Conservation (phyloP, 164 flowering plant genomes). For the Tetracentron sinense region DNA sequence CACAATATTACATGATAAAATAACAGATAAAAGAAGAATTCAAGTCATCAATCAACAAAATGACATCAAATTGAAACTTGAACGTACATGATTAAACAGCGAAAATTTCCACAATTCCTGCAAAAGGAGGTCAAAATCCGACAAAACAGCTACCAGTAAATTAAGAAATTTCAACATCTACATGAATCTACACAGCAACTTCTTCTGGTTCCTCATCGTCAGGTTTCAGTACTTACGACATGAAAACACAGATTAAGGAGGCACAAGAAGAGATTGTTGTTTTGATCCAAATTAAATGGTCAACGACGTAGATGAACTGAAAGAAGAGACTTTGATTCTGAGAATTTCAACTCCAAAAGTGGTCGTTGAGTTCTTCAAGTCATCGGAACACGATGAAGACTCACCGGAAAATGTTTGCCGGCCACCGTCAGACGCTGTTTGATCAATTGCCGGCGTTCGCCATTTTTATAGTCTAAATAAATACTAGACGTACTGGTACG, state of each 20-base stretch:
- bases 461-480: too few species aligned
- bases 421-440: not conserved
- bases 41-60: not conserved
- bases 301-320: not conserved
- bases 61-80: not conserved
- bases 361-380: not conserved
- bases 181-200: not conserved
- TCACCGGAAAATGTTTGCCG: not conserved
- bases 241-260: not conserved
- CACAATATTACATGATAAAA: not conserved
- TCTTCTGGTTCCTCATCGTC: not conserved
- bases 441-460: not conserved
- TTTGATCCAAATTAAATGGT: not conserved
- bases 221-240: not conserved
- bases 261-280: not conserved
- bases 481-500: too few species aligned
- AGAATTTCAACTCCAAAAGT: not conserved
- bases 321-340: not conserved
- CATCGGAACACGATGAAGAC: not conserved
- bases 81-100: not conserved
- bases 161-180: not conserved
- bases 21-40: not conserved
- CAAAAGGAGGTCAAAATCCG: too few species aligned
- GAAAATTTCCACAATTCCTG: too few species aligned
- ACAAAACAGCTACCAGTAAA: not conserved